Evolutionary conservation across 345 rosid species (phyloP), one percentile per base, ranked within the genome.

Genomic region (Linum trigynum): DNA sequence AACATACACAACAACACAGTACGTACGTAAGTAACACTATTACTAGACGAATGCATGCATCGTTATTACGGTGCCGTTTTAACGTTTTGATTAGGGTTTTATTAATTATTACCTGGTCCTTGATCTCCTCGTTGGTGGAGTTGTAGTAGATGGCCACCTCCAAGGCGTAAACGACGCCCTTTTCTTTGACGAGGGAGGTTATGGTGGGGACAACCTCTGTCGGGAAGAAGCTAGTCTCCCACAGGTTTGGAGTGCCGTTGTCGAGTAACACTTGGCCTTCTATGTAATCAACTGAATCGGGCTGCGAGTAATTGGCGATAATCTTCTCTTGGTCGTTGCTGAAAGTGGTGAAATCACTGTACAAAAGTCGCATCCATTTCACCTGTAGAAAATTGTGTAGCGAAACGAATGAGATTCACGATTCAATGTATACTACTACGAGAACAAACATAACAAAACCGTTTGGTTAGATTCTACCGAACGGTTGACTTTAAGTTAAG

Each of bases 211-310:
- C 3, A 36, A 59, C 62, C 0, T 61, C 9, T 3, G 62, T 39
- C 32, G 65, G 67, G 55, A 61, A 74, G 53, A 70, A 75, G 39
- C 15, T 7, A 0, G 67, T 67, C 38, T 38, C 51, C 74, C 77
- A 74, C 10, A 38, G 8, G 57, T 67, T 73, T 1, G 76, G 76
- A 48, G 68, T 63, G 5, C 74, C 74, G 63, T 70, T 70, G 45
- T 63, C 78, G 36, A 70, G 38, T 4, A 74, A 4, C 57, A 74
- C 5, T 45, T 36, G 53, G 17, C 78, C 78, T 67, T 70, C 78
- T 48, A 75, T 43, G 43, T 75, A 75, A 40, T 56, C 72, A 2
- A 66, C 15, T 17, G 39, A n/a, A 5, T 66, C 41, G 7, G 35
- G 61, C 1, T 8, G 11, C 6, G 59, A 59, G 40, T 64, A 15